Evolutionary conservation across 306 rosid genomes (phyloP).

Genomic region (Datisca glomerata): DNA sequence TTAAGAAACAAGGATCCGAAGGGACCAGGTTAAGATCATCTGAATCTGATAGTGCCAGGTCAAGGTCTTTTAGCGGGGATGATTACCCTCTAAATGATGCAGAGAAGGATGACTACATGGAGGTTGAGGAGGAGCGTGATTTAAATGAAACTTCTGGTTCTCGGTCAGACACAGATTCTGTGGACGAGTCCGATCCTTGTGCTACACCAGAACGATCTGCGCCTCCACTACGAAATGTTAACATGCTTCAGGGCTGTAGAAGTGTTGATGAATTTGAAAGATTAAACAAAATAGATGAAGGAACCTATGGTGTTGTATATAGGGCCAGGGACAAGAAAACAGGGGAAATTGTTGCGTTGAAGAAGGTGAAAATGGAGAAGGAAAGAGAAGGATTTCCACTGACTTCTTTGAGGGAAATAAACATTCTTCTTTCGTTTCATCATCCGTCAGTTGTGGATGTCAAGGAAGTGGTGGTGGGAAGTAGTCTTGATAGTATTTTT

Average conservation of each 20-base stretch:
- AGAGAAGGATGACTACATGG: slow-evolving; percentile 12
- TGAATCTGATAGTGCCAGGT: slow-evolving; percentile 16
- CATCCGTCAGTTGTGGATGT: slow-evolving; percentile 81
- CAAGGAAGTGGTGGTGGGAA: slow-evolving; percentile 72
- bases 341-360: slow-evolving; percentile 72
- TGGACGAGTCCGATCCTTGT: slow-evolving; percentile 16
- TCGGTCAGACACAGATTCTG: slow-evolving; percentile 20
- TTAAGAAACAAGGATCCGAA: slow-evolving; percentile 23
- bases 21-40: slow-evolving; percentile 27
- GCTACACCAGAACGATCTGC: slow-evolving; percentile 11
- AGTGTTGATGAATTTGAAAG: slow-evolving; percentile 68
- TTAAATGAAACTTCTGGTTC: slow-evolving; percentile 1
- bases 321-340: slow-evolving; percentile 79
- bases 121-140: slow-evolving; percentile 14
- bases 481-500: slow-evolving; percentile 56
- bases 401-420: slow-evolving; percentile 82
- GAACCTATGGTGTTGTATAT: slow-evolving; percentile 91
- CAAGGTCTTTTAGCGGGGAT: slow-evolving; percentile 19
- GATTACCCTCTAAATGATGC: slow-evolving; percentile 4
- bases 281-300: slow-evolving; percentile 82
- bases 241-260: slow-evolving; percentile 71
- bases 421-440: slow-evolving; percentile 69
- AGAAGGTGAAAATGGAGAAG: slow-evolving; percentile 91
- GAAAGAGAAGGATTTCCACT: slow-evolving; percentile 68
- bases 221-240: slow-evolving; percentile 22